A percentile compares a stretch with the other conserved stretches of the same genome.
Conservation (phyloP, 129 eudicot genomes). For the Apium graveolens region DNA sequence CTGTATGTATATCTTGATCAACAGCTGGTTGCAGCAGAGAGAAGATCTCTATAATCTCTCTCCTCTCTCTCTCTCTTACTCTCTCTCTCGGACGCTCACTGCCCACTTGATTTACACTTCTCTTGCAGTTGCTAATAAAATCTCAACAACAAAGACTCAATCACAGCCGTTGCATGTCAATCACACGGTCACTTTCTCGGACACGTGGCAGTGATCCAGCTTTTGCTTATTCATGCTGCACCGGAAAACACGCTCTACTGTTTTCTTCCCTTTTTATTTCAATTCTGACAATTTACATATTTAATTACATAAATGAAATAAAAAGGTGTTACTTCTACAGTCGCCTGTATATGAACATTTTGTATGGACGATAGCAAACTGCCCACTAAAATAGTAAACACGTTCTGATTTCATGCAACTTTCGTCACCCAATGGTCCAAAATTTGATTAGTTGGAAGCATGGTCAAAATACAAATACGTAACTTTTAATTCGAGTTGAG, state of each 20-base stretch:
- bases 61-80: conserved; percentile 41
- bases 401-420: conserved; percentile 4
- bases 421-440: conserved; percentile 10
- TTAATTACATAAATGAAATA: not conserved
- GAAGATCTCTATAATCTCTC: conserved; percentile 27
- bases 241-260: conserved; percentile 87
- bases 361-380: not conserved
- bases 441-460: not conserved
- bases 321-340: not conserved
- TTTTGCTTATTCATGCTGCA: conserved; percentile 53
- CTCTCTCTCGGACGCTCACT: conserved; percentile 35
- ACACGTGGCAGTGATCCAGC: conserved; percentile 58
- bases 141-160: conserved; percentile 9
- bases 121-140: conserved; percentile 43
- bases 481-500: too few relatives aligned
- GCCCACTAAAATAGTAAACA: conserved; percentile 20
- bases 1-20: not conserved
- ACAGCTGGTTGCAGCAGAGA: conserved; percentile 9
- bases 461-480: too few relatives aligned
- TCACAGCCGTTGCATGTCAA: conserved; percentile 49
- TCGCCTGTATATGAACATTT: not conserved
- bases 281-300: not conserved
- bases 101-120: conserved; percentile 43
- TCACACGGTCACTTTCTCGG: conserved; percentile 21
- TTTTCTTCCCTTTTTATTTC: conserved; percentile 9